A percentile compares a stretch with the other conserved stretches of the same genome.
Conservation (phyloP, 176 grass and related monocot genomes). For the Zoysia japonica region DNA sequence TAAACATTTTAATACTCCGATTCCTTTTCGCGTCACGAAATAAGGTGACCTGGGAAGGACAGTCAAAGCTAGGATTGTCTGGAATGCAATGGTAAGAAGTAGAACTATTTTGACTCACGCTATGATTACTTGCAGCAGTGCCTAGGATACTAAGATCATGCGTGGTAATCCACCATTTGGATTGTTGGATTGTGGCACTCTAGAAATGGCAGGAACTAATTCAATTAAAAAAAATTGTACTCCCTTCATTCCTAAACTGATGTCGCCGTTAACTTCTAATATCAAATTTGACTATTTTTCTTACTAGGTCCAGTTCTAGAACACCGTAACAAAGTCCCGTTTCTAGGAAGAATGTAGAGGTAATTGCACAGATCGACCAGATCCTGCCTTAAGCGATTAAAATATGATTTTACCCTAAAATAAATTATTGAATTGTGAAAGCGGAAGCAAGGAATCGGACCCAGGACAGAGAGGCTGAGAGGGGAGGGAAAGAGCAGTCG, state of each 20-base stretch:
- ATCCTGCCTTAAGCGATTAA: background rate
- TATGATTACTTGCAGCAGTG: background rate
- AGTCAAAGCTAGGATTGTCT: conserved; percentile 25
- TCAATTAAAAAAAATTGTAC: background rate
- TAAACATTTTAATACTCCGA: background rate
- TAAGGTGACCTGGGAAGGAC: background rate
- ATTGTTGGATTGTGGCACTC: background rate
- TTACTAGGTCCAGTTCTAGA: background rate
- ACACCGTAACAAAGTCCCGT: background rate
- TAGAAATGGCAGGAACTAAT: background rate
- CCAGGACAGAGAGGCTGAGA: background rate
- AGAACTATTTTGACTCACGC: background rate
- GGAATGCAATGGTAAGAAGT: background rate
- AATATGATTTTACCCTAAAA: background rate
- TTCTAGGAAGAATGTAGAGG: background rate
- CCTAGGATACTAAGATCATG: background rate
- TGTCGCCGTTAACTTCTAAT: too few species aligned
- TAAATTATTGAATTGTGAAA: background rate
- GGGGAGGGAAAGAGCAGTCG: background rate
- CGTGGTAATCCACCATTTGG: background rate
- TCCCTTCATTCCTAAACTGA: too few species aligned
- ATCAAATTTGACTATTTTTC: too few species aligned
- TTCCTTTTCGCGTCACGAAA: background rate
- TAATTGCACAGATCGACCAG: conserved; percentile 11
- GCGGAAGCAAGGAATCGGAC: background rate